Base-by-base conservation (phyloP, 345 rosid species). In the Diplotaxis tenuifolia region DNA sequence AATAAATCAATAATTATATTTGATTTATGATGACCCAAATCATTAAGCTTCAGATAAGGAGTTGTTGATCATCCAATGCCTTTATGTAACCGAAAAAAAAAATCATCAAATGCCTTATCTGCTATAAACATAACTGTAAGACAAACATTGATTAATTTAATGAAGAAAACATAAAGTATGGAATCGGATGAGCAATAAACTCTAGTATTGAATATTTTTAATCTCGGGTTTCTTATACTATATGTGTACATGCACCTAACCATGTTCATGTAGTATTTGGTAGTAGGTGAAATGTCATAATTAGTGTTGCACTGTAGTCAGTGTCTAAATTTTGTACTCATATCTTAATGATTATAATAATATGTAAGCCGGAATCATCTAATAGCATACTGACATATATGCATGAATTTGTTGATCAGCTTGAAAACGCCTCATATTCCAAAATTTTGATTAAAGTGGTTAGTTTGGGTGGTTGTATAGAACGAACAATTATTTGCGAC, bases 281-380 rank as follows among this genome's bases (percentile, higher is more conserved):
- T 75, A 61, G 68, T 75, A 19, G 78, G 78, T 68, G 45, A 61
- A 73, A 60, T 67, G 73, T 67, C 73, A 67, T 31, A 1, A 32
- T 49, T 22, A 40, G 50, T 58, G 60, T 67, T 38, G 29, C 60
- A 58, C 34, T 66, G 36, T 52, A 45, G 38, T 66, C 50, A 34
- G 72, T 14, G 55, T 68, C 68, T 68, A 75, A 36, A 19, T 27
- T 52, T 18, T 49, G 49, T 27, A 32, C 38, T 45, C 50, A 16
- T 45, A 45, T n/a, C n/a, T 14, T 45, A 45, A n/a, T 45, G 50
- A 45, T 45, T 45, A 45, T 14, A 45, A 45, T 45, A 45, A n/a
- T 45, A 45, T 45, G 67, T 12, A 42, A 50, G 31, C 67, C 40
- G 78, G 74, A 68, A 16, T 61, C 42, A 59, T 68, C 68, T 68